Evolutionary conservation across 2,329 filamentous ascomycete genomes (phyloP), one percentile per base, ranked within the genome.

Genomic region (Phialophora verrucosa): DNA sequence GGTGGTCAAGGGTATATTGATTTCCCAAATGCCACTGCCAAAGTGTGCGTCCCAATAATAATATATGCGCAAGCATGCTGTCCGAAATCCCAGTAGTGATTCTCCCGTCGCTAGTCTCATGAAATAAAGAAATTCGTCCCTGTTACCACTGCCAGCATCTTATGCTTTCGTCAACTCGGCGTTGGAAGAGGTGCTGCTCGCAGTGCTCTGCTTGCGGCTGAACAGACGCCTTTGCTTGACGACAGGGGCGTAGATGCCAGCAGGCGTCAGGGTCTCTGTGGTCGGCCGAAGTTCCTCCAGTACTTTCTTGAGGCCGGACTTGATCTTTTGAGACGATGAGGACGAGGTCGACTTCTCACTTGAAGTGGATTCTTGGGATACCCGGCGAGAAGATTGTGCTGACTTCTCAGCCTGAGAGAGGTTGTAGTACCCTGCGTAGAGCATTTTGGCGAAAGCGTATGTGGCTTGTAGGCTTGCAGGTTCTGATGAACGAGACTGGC

Each of bases 401-500:
- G 63, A 53, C 64, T 70, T 65, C 47, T 67, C 57, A 29, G 65
- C 69, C 38, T 67, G 57, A 11, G 61, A 35, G 49, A 72, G 58
- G 69, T 69, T 69, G 63, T 69, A 67, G 59, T 70, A 72, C 31
- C 64, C 69, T n/a, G 65, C 57, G 64, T 71, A 68, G 44, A 62
- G 65, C 71, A 72, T 72, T 23, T 62, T 69, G 65, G 49, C 35
- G 20, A 38, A 63, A 29, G 59, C 49, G 4, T n/a, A 55, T 32
- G 27, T 14, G 31, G 62, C 10, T 27, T 44, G 38, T 59, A 58
- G 55, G 29, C 29, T n/a, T 20, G 38, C 56, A 32, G 42, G 44
- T 20, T 55, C 47, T 56, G 59, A 14, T 32, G 38, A 42, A 6
- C 17, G 38, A 42, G 38, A 17, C 3, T 6, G 38, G 4, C 1